phyloP scores from a whole-genome alignment of 225 moss, liverwort and hornwort species.

The Climacium dendroides region DNA sequence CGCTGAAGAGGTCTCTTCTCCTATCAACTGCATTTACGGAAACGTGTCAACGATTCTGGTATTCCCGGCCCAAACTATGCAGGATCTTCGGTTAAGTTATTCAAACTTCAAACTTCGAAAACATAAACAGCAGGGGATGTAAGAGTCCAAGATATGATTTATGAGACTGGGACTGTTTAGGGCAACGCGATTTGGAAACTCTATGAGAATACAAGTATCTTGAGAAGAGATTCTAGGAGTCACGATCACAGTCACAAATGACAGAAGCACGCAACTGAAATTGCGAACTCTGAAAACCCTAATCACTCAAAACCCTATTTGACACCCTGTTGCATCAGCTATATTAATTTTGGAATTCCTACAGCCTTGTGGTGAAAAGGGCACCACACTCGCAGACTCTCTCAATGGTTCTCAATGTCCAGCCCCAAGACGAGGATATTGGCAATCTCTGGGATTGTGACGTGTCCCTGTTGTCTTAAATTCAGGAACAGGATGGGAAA shows the following conservation, averaged over 20 bases:
- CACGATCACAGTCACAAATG: neutral
- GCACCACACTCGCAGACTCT: neutral
- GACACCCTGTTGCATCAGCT: too few relatives aligned
- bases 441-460: neutral
- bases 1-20: slow-evolving; percentile 61
- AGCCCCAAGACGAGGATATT: neutral
- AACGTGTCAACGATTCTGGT: neutral
- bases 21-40: slow-evolving; percentile 46
- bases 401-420: neutral
- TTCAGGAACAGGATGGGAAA: neutral
- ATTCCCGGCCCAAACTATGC: neutral
- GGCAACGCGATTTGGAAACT: neutral
- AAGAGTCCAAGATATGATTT: neutral
- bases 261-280: neutral
- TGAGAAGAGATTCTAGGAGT: neutral
- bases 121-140: neutral
- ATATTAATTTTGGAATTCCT: neutral
- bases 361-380: neutral
- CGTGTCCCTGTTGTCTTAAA: neutral
- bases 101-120: neutral
- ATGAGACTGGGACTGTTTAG: neutral
- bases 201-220: neutral
- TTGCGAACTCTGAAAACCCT: neutral
- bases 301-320: neutral
- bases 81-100: neutral